These are phyloP conservation scores for Xylariaceae sp. DNA, from an alignment of 2,329 filamentous ascomycete species.

Conservation along the genomic window DNA sequence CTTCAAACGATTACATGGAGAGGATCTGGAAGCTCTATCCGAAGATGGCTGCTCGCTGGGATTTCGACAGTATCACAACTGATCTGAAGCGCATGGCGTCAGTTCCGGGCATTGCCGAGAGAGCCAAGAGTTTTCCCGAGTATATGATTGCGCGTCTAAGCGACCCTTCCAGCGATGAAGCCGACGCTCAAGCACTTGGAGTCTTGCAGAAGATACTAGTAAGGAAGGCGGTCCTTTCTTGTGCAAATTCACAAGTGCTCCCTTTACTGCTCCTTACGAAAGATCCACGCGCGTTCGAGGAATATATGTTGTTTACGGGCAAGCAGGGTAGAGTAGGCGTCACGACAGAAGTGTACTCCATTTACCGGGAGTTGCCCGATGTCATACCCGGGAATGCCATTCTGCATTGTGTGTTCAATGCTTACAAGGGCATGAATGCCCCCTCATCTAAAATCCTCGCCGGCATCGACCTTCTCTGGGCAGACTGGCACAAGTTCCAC, in stretches of 20 bases:
- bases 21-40: conserved; percentile 27
- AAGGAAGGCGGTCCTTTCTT: conserved; percentile 28
- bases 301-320: conserved; percentile 36
- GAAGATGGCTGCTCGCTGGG: conserved; percentile 24
- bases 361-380: conserved; percentile 41
- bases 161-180: conserved; percentile 3
- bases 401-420: conserved; percentile 41
- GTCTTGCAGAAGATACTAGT: conserved; percentile 29
- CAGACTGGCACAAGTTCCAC: conserved; percentile 44
- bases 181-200: conserved; percentile 19
- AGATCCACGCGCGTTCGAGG: conserved; percentile 39
- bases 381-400: conserved; percentile 36
- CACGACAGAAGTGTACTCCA: conserved; percentile 40
- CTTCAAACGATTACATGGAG: conserved; percentile 18
- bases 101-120: conserved; percentile 27
- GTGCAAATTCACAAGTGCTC: conserved; percentile 26
- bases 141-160: conserved; percentile 10
- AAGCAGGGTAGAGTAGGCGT: conserved; percentile 29
- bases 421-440: conserved; percentile 30
- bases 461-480: conserved; percentile 43
- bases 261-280: conserved; percentile 39
- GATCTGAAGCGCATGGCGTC: conserved; percentile 23
- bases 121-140: conserved; percentile 22
- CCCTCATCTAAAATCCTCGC: conserved; percentile 34
- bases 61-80: conserved; percentile 27